Conservation (phyloP, 2,329 filamentous ascomycete species). For the Aspergillus ochraceoroseus region DNA sequence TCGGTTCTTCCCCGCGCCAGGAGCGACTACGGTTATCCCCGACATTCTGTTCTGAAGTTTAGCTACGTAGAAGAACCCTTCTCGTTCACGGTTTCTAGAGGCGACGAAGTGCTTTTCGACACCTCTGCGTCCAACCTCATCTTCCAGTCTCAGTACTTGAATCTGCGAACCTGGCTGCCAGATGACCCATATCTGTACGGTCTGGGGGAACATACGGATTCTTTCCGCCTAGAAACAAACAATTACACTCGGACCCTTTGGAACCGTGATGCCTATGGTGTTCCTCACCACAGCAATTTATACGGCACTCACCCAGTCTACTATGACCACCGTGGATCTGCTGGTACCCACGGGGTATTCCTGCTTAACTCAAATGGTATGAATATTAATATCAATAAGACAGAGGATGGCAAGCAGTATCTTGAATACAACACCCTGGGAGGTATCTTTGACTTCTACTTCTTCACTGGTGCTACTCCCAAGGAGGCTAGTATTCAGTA, state of each 20-base stretch:
- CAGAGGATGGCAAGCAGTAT: slow-evolving; percentile 56
- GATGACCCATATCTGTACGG: slow-evolving; percentile 68
- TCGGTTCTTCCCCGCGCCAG: slow-evolving; percentile 60
- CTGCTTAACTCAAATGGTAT: slow-evolving; percentile 70
- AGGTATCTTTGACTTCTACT: slow-evolving; percentile 69
- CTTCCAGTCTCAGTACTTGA: slow-evolving; percentile 74
- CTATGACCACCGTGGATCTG: slow-evolving; percentile 60
- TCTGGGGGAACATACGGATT: slow-evolving; percentile 70
- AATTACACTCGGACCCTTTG: slow-evolving; percentile 67
- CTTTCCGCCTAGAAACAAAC: slow-evolving; percentile 62
- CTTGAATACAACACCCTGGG: slow-evolving; percentile 76
- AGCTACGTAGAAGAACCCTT: slow-evolving; percentile 56
- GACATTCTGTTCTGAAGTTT: slow-evolving; percentile 44
- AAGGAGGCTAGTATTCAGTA: slow-evolving; percentile 58
- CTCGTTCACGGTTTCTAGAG: slow-evolving; percentile 56
- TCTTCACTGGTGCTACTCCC: slow-evolving; percentile 56
- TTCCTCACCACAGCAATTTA: slow-evolving; percentile 60
- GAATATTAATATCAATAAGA: slow-evolving; percentile 69
- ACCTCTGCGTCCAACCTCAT: slow-evolving; percentile 62
- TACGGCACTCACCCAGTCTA: slow-evolving; percentile 74
- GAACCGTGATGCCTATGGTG: slow-evolving; percentile 61
- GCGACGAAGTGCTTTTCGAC: slow-evolving; percentile 56
- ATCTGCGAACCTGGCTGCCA: slow-evolving; percentile 66
- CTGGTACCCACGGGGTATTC: slow-evolving; percentile 61
- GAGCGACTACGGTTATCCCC: slow-evolving; percentile 43